Conservation (phyloP, 495 filamentous ascomycete genomes). For the Aspergillus indologenus region DNA sequence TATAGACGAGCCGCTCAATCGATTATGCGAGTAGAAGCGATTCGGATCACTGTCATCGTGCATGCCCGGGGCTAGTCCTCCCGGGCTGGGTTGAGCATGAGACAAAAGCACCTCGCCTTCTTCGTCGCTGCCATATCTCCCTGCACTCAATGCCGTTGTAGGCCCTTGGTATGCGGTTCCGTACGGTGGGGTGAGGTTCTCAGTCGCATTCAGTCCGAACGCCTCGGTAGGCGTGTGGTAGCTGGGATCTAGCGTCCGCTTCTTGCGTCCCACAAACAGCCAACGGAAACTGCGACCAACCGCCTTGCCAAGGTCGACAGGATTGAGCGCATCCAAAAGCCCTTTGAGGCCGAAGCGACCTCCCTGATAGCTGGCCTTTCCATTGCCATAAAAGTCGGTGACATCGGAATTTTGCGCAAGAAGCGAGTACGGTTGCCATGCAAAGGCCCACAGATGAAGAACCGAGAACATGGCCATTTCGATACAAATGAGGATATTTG, state of each 20-base stretch:
- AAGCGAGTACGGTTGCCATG: constrained; percentile 64
- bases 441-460: constrained; percentile 81
- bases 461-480: constrained; percentile 85
- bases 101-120: constrained; percentile 42
- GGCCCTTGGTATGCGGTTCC: constrained; percentile 38
- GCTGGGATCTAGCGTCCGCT: constrained; percentile 48
- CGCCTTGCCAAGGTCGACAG: constrained; percentile 80
- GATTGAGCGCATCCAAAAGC: constrained; percentile 71
- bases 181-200: constrained; percentile 11
- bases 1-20: constrained; percentile 14
- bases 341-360: constrained; percentile 62
- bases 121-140: constrained; percentile 27
- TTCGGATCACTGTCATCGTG: constrained; percentile 24
- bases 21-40: constrained; percentile 20
- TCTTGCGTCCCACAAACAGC: constrained; percentile 70
- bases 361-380: constrained; percentile 54
- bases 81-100: constrained; percentile 40
- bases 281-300: constrained; percentile 74
- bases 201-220: constrained; percentile 32
- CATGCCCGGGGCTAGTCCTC: constrained; percentile 10
- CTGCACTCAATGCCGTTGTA: constrained; percentile 23
- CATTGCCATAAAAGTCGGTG: constrained; percentile 47
- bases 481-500: constrained; percentile 72
- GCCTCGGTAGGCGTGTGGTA: constrained; percentile 40
- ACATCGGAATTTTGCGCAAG: constrained; percentile 33